Base-by-base conservation (phyloP, 139 green algal genomes). In the Zygnema cylindricum region DNA sequence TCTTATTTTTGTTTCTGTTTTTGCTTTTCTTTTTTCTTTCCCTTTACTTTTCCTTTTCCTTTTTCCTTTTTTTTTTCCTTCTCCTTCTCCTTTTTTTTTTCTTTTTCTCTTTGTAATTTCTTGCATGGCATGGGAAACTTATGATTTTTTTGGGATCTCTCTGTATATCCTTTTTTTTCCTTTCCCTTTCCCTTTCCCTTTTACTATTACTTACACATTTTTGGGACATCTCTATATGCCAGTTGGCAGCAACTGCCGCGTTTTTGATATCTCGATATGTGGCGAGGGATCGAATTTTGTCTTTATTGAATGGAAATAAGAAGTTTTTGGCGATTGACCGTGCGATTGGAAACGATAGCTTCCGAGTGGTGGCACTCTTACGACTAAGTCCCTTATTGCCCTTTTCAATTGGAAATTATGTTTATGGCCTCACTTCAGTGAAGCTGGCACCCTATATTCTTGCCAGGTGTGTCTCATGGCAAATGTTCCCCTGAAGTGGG, bases 261-360 rank as follows among this genome's bases (percentile, higher is more conserved):
- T 99, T 99, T 89, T 92, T 98, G 33, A 98, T 99, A 22, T 94
- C 97, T 3, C 93, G 97, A 21, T 98, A 98, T 85, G 86, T 95
- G 23, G 94, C 95, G 1, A 86, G 97, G 0, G 96, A 99, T 86
- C 94, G 92, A 89, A 95, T 98, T 85, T 89, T 92, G 22, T 92
- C 95, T 38, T 96, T 98, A 82, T 92, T 92, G 1, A 41, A 69
- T 16, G 55, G 86, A 0, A 90, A 90, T 71, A 39, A 73, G 7
- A 93, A 89, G 55, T 92, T 92, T 39, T 39, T 35, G 0, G 96
- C 96, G 1, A 96, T 99, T 79, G 97, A 99, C 89, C 83, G 86
- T 0, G 96, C 96, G 1, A 98, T 99, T 35, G 95, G 93, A 30
- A 92, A 93, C 33, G 93, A 99, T 83, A 92, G 95, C n/a, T 95